Evolutionary conservation across 345 rosid genomes (phyloP).

Genomic region (Corymbia maculata): DNA sequence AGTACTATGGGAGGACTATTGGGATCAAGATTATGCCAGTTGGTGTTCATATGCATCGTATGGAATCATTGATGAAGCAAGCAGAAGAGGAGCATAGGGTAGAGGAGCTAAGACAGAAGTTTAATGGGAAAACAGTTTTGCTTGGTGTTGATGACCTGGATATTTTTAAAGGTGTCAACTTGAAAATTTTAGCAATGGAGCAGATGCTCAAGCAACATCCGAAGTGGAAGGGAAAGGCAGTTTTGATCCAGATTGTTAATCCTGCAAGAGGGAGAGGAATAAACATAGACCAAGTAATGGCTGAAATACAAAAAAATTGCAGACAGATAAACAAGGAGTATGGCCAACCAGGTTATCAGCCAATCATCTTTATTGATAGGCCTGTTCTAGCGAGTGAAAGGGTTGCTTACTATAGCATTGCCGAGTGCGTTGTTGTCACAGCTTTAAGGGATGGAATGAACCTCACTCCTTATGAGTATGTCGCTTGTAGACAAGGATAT

Average conservation of each 20-base stretch:
- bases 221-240: conserved; percentile 14
- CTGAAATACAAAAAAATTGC: conserved; percentile 13
- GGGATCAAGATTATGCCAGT: conserved; percentile 35
- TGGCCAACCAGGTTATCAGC: conserved; percentile 24
- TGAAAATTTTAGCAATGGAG: conserved; percentile 26
- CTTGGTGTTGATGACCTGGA: conserved; percentile 31
- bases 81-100: conserved; percentile 10
- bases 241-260: conserved; percentile 27
- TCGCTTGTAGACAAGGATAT: conserved; percentile 22
- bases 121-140: conserved; percentile 17
- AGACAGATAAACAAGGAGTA: conserved; percentile 18
- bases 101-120: conserved; percentile 13
- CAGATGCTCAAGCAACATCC: conserved; percentile 24
- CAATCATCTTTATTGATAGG: conserved; percentile 17
- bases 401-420: conserved; percentile 23
- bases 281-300: conserved; percentile 10
- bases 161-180: conserved; percentile 24
- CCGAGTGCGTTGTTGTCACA: conserved; percentile 31
- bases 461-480: conserved; percentile 24
- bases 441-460: conserved; percentile 38
- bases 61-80: conserved; percentile 14
- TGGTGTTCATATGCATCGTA: conserved; percentile 31
- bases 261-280: conserved; percentile 26
- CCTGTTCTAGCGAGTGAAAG: conserved; percentile 13
- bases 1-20: conserved; percentile 34